Evolutionary conservation across 371 early-diverging fungal genomes (phyloP), one percentile per base, ranked within the genome.

Genomic region (Rhizopus stolonifer): DNA sequence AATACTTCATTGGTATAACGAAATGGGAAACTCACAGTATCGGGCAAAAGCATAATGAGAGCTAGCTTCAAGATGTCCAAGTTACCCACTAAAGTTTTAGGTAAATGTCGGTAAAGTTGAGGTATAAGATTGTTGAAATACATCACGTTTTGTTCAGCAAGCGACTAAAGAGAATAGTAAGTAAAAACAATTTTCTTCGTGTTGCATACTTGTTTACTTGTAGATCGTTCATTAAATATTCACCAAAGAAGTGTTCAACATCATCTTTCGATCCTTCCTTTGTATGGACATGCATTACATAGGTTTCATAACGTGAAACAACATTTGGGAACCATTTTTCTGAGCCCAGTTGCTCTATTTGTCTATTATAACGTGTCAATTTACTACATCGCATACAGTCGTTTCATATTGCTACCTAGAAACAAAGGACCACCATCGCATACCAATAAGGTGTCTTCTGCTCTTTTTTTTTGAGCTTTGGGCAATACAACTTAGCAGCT

Each of bases 361-460:
- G 19, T 39, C 29, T 47, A 39, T 19, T 2, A 31, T 1, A 38
- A 29, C 4, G 7, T 29, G 18, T 18, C 6, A 50, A 40, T 15
- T n/a, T 32, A 21, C 26, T 22, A 26, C 8, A 18, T 13, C 7
- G n/a, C 9, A 19, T 3, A 3, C 13, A 10, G 38, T 39, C 25
- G 8, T 4, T 36, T 13, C 5, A 36, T 31, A 29, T 7, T 29
- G 58, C 23, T 72, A 72, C 72, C 48, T 47, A 15, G 69, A 54
- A 26, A 72, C 61, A 39, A 62, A 61, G n/a, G 44, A 48, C 73
- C 73, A 72, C 69, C 73, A 72, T 1, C 73, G 67, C 65, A 66
- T 67, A 0, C 69, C 73, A 19, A 69, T 46, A 0, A 67, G 17
- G 44, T 66, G 67, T 14, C 51, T 46, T 19, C 48, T 61, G 13